Percentiles rank a stretch among this genome's conserved stretches.
Conservation (phyloP, 2,329 filamentous ascomycete species). For the Epichloe sp. region DNA sequence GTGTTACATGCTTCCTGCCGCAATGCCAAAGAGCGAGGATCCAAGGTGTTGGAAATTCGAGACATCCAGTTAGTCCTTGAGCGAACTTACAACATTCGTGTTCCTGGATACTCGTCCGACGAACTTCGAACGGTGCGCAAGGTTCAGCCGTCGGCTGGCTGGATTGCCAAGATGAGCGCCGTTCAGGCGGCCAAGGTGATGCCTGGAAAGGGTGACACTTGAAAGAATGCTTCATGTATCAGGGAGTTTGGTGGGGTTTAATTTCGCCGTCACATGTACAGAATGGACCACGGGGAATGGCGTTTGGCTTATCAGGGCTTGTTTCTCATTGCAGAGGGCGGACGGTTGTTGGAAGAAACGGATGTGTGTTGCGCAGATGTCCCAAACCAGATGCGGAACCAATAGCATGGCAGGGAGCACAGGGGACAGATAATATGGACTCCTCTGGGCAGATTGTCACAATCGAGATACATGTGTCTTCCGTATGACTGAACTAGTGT, state of each 20-base stretch:
- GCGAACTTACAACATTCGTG: slow-evolving; percentile 77
- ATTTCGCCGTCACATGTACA: neutral
- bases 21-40: slow-evolving; percentile 84
- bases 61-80: slow-evolving; percentile 75
- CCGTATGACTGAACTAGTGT: too few relatives aligned
- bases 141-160: slow-evolving; percentile 73
- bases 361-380: neutral
- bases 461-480: slow-evolving; percentile 2
- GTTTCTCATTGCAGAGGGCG: neutral
- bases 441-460: neutral
- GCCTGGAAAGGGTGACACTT: slow-evolving; percentile 41
- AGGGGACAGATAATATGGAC: neutral
- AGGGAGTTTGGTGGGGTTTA: neutral
- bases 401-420: neutral
- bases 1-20: slow-evolving; percentile 79
- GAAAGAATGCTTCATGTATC: neutral
- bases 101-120: slow-evolving; percentile 88
- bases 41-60: slow-evolving; percentile 78
- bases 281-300: neutral
- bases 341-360: too few relatives aligned
- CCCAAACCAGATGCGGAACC: neutral
- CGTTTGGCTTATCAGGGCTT: neutral
- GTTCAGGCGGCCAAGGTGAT: slow-evolving; percentile 86
- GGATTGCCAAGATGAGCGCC: slow-evolving; percentile 95
- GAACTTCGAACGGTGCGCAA: slow-evolving; percentile 91